Base-by-base conservation (phyloP, 1,284 basidiomycete species). In the Boletus subluridellus region DNA sequence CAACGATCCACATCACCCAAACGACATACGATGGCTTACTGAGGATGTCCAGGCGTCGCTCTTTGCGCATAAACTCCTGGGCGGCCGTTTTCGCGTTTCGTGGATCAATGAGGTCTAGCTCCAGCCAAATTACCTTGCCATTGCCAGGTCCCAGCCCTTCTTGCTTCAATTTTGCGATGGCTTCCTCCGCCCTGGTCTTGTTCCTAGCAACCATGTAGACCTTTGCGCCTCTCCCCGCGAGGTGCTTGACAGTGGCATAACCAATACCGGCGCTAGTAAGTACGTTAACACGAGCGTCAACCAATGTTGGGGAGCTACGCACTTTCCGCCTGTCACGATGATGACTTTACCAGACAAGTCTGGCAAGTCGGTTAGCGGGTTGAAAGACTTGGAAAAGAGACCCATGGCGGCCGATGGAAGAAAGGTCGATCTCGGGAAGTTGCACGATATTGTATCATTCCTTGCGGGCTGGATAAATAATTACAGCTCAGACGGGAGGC, bases 41-140 rank as follows among this genome's bases (percentile, higher is more conserved):
- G 21, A 85, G 68, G 21, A 84, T 69, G 60, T 86, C 83, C 44
- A 85, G 66, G 39, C 80, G 74, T n/a, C 67, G 67, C 63, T 86
- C 84, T 44, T 69, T 73, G 38, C 57, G 59, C 68, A 81, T 61
- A 58, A 85, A 81, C 30, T 73, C 74, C 55, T 79, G 74, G 0
- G 78, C 84, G 1, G 80, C 65, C n/a, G 68, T 62, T 62, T 77
- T 80, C 11, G 78, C 78, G 7, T 72, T 65, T 30, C 70, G 66
- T 4, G 80, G 78, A 42, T 79, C 75, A 34, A 68, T 62, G 47
- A 84, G 69, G 61, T 86, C 81, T 12, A 83, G 72, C 17, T 76
- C 64, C 12, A 82, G 66, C 71, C 76, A 82, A 3, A 76, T 60
- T 15, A 85, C 67, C 50, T 78, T 62, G 5, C 80, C 77, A 46